These are phyloP conservation scores for Fomitiporia mediterranea DNA, from an alignment of 1,284 basidiomycete species.

Conservation along the genomic window DNA sequence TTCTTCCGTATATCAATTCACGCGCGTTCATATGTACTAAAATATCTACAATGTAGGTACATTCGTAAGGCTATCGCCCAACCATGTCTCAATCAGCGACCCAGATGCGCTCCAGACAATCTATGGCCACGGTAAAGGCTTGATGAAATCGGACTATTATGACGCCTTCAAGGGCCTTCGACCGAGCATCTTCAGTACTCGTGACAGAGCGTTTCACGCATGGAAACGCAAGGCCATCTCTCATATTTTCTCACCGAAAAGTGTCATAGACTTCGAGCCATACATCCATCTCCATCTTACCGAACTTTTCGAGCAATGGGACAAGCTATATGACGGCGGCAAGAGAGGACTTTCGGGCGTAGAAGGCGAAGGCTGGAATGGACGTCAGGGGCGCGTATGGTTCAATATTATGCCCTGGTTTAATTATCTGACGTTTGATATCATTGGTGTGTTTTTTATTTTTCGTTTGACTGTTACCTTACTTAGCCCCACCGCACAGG, in stretches of 20 bases:
- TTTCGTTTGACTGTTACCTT: background rate
- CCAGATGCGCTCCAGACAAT: conserved; percentile 71
- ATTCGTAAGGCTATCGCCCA: conserved; percentile 83
- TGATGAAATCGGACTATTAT: conserved; percentile 44
- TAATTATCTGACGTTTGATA: conserved; percentile 86
- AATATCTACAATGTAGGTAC: conserved; percentile 43
- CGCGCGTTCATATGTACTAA: background rate
- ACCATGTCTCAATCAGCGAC: conserved; percentile 83
- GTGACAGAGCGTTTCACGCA: conserved; percentile 46
- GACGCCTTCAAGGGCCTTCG: conserved; percentile 39
- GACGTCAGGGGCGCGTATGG: conserved; percentile 59
- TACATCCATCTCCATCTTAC: conserved; percentile 65
- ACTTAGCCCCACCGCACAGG: background rate
- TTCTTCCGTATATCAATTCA: too few relatives aligned
- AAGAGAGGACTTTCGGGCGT: conserved; percentile 48
- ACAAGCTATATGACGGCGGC: conserved; percentile 58
- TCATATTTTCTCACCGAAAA: conserved; percentile 59
- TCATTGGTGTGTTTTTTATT: conserved; percentile 49
- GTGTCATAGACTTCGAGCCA: conserved; percentile 76
- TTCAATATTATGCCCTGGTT: conserved; percentile 72
- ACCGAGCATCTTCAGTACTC: conserved; percentile 39
- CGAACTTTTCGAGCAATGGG: conserved; percentile 70
- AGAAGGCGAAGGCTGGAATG: conserved; percentile 66
- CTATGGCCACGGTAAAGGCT: conserved; percentile 79
- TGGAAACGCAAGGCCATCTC: conserved; percentile 45